Conservation (phyloP, 192 early-diverging fungal species). For the Podila clonocystis region DNA sequence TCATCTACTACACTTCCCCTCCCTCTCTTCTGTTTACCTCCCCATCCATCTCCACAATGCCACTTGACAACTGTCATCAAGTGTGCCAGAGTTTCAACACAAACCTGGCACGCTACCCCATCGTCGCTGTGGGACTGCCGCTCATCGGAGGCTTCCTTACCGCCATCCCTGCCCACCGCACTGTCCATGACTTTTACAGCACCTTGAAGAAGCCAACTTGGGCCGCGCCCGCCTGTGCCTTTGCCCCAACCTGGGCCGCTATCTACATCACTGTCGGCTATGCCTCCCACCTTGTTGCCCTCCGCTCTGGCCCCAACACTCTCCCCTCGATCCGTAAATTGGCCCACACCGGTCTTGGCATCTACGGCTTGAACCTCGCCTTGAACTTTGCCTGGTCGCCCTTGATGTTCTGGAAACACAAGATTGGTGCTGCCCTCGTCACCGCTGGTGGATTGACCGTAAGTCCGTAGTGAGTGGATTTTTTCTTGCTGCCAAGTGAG, state of each 20-base stretch:
- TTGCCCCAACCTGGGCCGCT: conserved; percentile 30
- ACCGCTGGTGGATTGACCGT: conserved; percentile 32
- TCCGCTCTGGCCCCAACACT: conserved; percentile 39
- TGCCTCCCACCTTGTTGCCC: conserved; percentile 45
- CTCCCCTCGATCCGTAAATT: conserved; percentile 21
- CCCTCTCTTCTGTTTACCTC: too few relatives aligned
- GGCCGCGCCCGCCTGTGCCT: conserved; percentile 26
- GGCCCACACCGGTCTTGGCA: conserved; percentile 34
- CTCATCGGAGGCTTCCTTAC: conserved; percentile 46
- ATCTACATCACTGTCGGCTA: conserved; percentile 45
- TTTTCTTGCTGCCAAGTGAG: not conserved
- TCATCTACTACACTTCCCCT: not conserved
- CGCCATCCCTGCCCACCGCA: conserved; percentile 25
- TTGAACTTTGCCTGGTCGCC: conserved; percentile 43
- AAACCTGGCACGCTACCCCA: conserved; percentile 40
- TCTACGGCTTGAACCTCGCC: conserved; percentile 32
- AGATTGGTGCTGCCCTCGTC: conserved; percentile 36
- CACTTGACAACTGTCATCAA: conserved; percentile 25
- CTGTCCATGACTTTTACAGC: conserved; percentile 20
- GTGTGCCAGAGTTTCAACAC: conserved; percentile 42
- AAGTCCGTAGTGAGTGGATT: conserved; percentile 4
- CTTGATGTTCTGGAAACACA: conserved; percentile 36
- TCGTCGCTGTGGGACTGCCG: conserved; percentile 37
- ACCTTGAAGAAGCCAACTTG: conserved; percentile 21
- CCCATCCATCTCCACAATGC: conserved; percentile 2